Conservation (phyloP, 2,329 filamentous ascomycete genomes). For the Pseudocercospora musae region DNA sequence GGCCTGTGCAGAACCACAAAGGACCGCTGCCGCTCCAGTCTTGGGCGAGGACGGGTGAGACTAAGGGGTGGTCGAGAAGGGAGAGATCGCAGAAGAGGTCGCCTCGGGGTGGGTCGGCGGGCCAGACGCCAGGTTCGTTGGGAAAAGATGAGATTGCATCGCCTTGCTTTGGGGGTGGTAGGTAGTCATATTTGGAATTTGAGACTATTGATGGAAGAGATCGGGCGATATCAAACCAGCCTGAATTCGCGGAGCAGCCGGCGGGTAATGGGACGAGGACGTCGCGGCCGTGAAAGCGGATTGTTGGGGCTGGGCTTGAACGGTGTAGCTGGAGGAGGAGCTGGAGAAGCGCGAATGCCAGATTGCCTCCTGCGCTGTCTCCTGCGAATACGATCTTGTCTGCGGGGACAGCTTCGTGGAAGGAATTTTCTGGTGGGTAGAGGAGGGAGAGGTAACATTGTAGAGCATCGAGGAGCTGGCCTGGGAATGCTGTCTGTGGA, state of each 20-base stretch:
- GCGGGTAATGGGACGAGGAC: slow-evolving; percentile 64
- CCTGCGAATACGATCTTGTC: slow-evolving; percentile 68
- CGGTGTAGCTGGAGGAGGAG: slow-evolving; percentile 62
- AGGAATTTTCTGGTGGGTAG: slow-evolving; percentile 65
- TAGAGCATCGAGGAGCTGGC: slow-evolving; percentile 69
- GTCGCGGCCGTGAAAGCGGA: slow-evolving; percentile 60
- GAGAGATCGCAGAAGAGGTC: slow-evolving; percentile 47
- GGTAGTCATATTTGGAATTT: slow-evolving; percentile 61
- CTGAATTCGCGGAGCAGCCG: slow-evolving; percentile 60
- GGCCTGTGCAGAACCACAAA: slow-evolving; percentile 64
- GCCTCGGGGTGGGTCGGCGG: slow-evolving; percentile 43
- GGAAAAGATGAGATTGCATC: slow-evolving; percentile 39
- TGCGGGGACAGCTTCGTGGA: slow-evolving; percentile 63
- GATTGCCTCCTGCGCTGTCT: slow-evolving; percentile 73
- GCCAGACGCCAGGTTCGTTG: slow-evolving; percentile 49
- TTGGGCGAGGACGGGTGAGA: slow-evolving; percentile 55
- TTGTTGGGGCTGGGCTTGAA: slow-evolving; percentile 41
- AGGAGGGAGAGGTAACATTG: slow-evolving; percentile 70
- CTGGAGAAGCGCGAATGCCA: slow-evolving; percentile 65
- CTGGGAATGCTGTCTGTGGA: slow-evolving; percentile 71
- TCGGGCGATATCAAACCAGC: slow-evolving; percentile 70
- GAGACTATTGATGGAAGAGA: slow-evolving; percentile 55
- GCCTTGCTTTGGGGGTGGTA: slow-evolving; percentile 46
- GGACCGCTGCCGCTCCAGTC: slow-evolving; percentile 64
- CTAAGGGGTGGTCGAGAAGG: slow-evolving; percentile 61